phyloP scores from a whole-genome alignment of 2,329 filamentous ascomycete species.

The Colletotrichum phormii region DNA sequence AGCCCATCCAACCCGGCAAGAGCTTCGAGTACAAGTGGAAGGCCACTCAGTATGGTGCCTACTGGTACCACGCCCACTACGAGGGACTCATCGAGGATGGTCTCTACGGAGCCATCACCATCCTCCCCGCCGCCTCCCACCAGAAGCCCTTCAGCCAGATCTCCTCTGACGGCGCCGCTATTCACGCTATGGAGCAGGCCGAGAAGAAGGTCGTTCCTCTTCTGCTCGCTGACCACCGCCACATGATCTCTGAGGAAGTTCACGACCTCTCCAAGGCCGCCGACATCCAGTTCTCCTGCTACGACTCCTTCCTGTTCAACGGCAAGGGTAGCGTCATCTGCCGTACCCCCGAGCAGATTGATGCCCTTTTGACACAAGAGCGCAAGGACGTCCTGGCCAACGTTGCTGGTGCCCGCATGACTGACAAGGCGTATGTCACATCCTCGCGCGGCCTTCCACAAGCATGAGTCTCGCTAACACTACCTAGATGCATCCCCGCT shows the following conservation, averaged over 20 bases:
- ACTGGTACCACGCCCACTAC: slow-evolving; percentile 72
- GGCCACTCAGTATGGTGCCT: slow-evolving; percentile 68
- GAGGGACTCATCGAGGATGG: slow-evolving; percentile 70
- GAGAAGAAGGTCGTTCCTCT: slow-evolving; percentile 60
- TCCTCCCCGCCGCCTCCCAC: slow-evolving; percentile 50
- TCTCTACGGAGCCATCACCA: slow-evolving; percentile 66
- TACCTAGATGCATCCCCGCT: slow-evolving; percentile 50
- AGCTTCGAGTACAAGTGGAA: slow-evolving; percentile 65
- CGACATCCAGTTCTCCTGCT: slow-evolving; percentile 64
- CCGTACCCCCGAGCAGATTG: slow-evolving; percentile 56
- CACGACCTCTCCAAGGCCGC: slow-evolving; percentile 56
- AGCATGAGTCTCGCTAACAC: not conserved
- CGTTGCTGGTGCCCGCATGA: slow-evolving; percentile 46
- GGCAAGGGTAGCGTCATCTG: slow-evolving; percentile 69
- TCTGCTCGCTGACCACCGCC: slow-evolving; percentile 67
- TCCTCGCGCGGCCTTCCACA: not conserved
- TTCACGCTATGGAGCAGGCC: slow-evolving; percentile 56
- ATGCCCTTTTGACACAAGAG: slow-evolving; percentile 46
- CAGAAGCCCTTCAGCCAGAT: slow-evolving; percentile 63
- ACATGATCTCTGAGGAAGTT: slow-evolving; percentile 62
- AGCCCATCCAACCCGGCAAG: slow-evolving; percentile 59
- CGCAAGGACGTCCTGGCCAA: slow-evolving; percentile 46
- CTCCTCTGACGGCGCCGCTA: slow-evolving; percentile 47
- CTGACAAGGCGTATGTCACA: slow-evolving; percentile 53
- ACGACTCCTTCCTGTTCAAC: slow-evolving; percentile 71